These are phyloP conservation scores for Cucurbita pepo DNA, from an alignment of 306 rosid genomes.

Conservation along the genomic window DNA sequence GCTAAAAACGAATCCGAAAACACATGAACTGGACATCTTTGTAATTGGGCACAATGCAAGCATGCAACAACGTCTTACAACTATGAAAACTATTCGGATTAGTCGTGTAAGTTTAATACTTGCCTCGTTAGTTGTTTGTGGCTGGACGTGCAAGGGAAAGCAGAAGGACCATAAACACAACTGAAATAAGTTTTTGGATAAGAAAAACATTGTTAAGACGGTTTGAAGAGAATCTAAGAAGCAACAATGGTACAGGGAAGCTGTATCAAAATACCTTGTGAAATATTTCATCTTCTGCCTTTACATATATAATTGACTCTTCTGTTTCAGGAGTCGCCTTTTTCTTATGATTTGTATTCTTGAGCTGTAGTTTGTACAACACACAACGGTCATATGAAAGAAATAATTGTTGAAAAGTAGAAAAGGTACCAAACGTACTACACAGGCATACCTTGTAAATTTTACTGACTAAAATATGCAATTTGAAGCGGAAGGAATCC, in stretches of 20 bases:
- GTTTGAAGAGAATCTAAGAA: background rate
- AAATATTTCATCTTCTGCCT: slow-evolving; percentile 76
- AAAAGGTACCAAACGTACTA: background rate
- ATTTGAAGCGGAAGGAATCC: slow-evolving; percentile 44
- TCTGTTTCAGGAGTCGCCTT: slow-evolving; percentile 16
- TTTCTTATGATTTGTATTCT: slow-evolving; percentile 26
- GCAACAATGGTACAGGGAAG: background rate
- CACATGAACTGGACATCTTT: background rate
- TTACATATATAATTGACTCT: slow-evolving; percentile 36
- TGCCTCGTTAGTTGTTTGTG: slow-evolving; percentile 48
- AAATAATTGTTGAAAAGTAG: background rate
- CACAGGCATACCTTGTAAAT: slow-evolving; percentile 46
- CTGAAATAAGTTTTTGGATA: slow-evolving; percentile 30
- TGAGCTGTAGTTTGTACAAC: slow-evolving; percentile 27
- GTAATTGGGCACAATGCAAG: background rate
- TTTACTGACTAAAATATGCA: slow-evolving; percentile 43
- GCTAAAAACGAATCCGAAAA: background rate
- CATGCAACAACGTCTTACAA: background rate
- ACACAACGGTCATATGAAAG: slow-evolving; percentile 3
- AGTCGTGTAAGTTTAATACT: background rate
- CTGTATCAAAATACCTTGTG: slow-evolving; percentile 41
- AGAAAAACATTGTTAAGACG: background rate
- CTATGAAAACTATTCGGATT: background rate
- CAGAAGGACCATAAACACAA: slow-evolving; percentile 55
- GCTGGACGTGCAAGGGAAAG: slow-evolving; percentile 43